A percentile compares a stretch with the other conserved stretches of the same genome.
Evolutionary conservation across 805 yeast species (phyloP).

Genomic region (Candida sonorensis): DNA sequence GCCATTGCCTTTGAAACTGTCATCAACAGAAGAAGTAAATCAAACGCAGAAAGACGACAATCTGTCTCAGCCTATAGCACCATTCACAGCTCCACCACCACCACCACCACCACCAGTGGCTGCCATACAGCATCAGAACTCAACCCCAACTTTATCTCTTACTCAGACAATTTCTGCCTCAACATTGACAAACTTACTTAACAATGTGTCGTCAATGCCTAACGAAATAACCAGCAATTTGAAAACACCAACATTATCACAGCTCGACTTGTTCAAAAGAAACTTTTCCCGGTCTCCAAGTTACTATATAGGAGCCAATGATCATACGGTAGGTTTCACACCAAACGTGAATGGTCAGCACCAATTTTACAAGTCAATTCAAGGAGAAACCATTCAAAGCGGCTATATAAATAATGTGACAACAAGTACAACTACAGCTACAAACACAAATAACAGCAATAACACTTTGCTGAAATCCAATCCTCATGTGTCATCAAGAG

Average conservation of each 20-base stretch:
- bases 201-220: neutral
- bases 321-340: constrained; percentile 10
- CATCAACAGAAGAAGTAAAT: no score
- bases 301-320: constrained; percentile 1
- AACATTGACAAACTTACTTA: constrained; percentile 1
- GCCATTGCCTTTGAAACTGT: no score
- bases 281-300: neutral
- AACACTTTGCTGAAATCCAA: no score
- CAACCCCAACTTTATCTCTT: neutral
- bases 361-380: constrained; percentile 6
- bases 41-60: no score
- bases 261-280: neutral
- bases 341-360: constrained; percentile 10
- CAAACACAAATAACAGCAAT: no score
- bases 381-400: no score
- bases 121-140: neutral
- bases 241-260: constrained; percentile 1
- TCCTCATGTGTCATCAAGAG: no score
- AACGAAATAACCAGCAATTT: neutral
- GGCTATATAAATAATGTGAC: no score
- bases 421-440: no score
- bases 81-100: no score
- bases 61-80: no score
- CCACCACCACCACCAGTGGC: no score
- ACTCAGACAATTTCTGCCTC: neutral